These are phyloP conservation scores for Protea cynaroides DNA, from an alignment of 164 flowering plant species.

Conservation along the genomic window DNA sequence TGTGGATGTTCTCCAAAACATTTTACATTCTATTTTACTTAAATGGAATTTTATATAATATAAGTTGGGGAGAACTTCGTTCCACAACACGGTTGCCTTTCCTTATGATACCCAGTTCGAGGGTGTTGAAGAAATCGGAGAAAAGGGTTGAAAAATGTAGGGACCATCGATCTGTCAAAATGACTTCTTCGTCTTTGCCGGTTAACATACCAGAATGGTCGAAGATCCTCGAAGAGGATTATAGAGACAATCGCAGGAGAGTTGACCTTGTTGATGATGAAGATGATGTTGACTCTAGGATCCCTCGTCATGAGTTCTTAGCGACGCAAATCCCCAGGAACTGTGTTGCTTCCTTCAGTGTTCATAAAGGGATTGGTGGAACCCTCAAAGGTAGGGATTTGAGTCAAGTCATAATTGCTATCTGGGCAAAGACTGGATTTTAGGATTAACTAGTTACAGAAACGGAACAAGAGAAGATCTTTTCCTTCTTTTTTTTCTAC, in stretches of 20 bases:
- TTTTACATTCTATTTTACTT: no score
- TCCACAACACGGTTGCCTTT: no score
- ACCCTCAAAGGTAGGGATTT: slow-evolving; percentile 32
- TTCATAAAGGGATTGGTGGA: slow-evolving; percentile 27
- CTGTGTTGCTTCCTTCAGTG: slow-evolving; percentile 21
- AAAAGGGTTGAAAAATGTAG: slow-evolving; percentile 1
- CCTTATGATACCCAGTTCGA: no score
- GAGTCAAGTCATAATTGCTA: slow-evolving; percentile 24
- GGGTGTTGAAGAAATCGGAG: no score
- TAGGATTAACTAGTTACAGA: no score
- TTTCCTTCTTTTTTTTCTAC: no score
- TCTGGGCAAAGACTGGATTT: slow-evolving; percentile 28
- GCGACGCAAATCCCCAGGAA: slow-evolving; percentile 25
- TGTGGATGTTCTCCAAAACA: no score
- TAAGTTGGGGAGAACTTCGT: no score
- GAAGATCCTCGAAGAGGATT: slow-evolving; percentile 21
- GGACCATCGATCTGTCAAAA: slow-evolving; percentile 3
- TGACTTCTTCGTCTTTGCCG: slow-evolving; percentile 17
- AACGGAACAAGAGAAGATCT: no score
- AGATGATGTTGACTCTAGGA: slow-evolving; percentile 2
- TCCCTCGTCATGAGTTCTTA: slow-evolving; percentile 30
- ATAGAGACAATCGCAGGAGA: slow-evolving; percentile 5
- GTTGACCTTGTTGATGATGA: slow-evolving; percentile 7
- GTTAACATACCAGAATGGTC: slow-evolving; percentile 34
- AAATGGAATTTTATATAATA: no score